Conservation (phyloP, 1,284 basidiomycete species). For the Rhodotorula sp. region DNA sequence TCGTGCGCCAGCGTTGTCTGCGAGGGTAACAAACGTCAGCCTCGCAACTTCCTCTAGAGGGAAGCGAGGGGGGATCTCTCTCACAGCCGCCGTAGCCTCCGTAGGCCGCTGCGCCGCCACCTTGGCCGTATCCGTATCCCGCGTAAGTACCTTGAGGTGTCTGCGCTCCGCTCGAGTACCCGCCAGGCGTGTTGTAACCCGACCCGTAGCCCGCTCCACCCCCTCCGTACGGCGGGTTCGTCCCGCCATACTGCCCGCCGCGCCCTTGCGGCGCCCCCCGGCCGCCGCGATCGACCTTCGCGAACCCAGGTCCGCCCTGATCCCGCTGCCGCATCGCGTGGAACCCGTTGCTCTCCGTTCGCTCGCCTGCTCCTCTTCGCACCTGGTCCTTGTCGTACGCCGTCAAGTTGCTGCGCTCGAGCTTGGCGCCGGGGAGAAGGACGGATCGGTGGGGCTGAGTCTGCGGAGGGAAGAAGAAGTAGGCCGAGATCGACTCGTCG, state of each 20-base stretch:
- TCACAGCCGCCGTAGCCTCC: slow-evolving; percentile 30
- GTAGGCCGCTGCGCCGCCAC: slow-evolving; percentile 8
- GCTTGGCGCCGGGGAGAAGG: slow-evolving; percentile 71
- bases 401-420: slow-evolving; percentile 63
- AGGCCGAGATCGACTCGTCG: slow-evolving; percentile 80
- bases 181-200: slow-evolving; percentile 4
- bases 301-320: slow-evolving; percentile 34
- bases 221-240: slow-evolving; percentile 6
- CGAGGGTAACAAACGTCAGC: neutral
- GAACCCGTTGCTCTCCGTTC: slow-evolving; percentile 29
- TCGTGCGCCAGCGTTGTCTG: neutral
- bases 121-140: slow-evolving; percentile 27
- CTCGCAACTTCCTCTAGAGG: too few relatives aligned
- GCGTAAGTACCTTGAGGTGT: slow-evolving; percentile 20
- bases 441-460: slow-evolving; percentile 78
- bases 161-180: neutral
- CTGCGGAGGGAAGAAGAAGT: slow-evolving; percentile 88
- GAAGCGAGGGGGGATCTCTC: neutral
- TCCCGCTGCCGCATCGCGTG: slow-evolving; percentile 28
- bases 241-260: slow-evolving; percentile 9
- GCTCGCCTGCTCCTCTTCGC: slow-evolving; percentile 49
- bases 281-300: slow-evolving; percentile 25
- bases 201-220: neutral
- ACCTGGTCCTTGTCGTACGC: slow-evolving; percentile 70
- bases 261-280: slow-evolving; percentile 3